These are phyloP conservation scores for Gracilariopsis chorda DNA, from an alignment of 23 red algal genomes.

Conservation along the genomic window DNA sequence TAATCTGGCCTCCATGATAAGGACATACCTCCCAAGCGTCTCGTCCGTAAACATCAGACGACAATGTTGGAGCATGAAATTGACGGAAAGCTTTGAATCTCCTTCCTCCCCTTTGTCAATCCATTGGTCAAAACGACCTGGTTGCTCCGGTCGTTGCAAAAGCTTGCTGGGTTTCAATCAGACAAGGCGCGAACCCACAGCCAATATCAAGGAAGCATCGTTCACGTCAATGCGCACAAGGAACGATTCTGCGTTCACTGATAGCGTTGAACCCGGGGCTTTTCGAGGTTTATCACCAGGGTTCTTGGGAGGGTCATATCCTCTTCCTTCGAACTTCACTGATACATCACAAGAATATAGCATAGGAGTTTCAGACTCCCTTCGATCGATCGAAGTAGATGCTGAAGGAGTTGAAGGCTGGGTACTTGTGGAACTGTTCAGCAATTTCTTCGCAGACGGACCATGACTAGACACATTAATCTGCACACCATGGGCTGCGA, in stretches of 20 bases:
- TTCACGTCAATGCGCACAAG: slow-evolving; percentile 73
- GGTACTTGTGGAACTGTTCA: background rate
- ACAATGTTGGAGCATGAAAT: slow-evolving; percentile 62
- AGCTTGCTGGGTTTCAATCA: slow-evolving; percentile 34
- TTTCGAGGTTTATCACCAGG: slow-evolving; percentile 31
- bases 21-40: slow-evolving; percentile 61
- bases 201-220: slow-evolving; percentile 61
- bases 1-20: slow-evolving; percentile 69
- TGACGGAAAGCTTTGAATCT: slow-evolving; percentile 47
- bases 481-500: slow-evolving; percentile 55
- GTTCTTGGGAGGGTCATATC: slow-evolving; percentile 46
- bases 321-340: slow-evolving; percentile 61
- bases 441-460: background rate
- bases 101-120: slow-evolving; percentile 58
- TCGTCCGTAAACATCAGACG: slow-evolving; percentile 86
- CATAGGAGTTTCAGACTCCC: slow-evolving; percentile 68
- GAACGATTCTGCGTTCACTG: slow-evolving; percentile 70
- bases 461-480: slow-evolving; percentile 57
- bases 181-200: slow-evolving; percentile 59
- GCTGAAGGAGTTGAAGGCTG: background rate
- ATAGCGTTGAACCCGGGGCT: slow-evolving; percentile 35
- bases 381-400: background rate
- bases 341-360: slow-evolving; percentile 73
- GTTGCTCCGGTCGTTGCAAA: slow-evolving; percentile 38
- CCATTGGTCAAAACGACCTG: slow-evolving; percentile 63